Evolutionary conservation across 192 early-diverging fungal genomes (phyloP).

Genomic region (Coemansia biformis): DNA sequence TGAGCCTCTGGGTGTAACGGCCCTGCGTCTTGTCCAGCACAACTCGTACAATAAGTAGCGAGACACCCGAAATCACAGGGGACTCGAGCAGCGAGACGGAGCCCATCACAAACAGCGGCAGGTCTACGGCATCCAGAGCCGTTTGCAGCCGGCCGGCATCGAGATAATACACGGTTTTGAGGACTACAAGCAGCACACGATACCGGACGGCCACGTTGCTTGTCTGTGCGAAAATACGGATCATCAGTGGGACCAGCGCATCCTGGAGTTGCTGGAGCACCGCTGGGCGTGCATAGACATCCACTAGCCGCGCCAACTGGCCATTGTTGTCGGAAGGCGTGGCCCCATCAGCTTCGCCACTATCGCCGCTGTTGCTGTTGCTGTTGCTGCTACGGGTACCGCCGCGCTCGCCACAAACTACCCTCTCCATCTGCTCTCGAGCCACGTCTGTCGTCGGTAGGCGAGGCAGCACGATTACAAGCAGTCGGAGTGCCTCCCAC

Average conservation of each 20-base stretch:
- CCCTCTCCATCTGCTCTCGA: neutral
- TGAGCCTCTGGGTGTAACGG: conserved; percentile 55
- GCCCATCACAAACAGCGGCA: conserved; percentile 18
- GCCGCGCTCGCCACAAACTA: neutral
- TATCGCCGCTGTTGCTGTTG: neutral
- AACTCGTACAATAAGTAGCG: conserved; percentile 51
- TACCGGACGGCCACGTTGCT: conserved; percentile 63
- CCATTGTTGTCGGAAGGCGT: neutral
- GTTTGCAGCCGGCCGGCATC: conserved; percentile 41
- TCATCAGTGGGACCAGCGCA: conserved; percentile 61
- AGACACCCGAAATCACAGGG: conserved; percentile 16
- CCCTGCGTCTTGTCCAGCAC: conserved; percentile 61
- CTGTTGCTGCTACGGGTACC: too few relatives aligned
- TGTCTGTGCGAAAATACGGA: conserved; percentile 66
- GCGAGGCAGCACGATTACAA: conserved; percentile 17
- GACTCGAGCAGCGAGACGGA: conserved; percentile 14
- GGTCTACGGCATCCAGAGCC: conserved; percentile 40
- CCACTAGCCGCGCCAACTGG: conserved; percentile 2
- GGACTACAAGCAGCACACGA: conserved; percentile 56
- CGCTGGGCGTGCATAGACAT: conserved; percentile 4
- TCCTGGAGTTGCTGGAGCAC: conserved; percentile 23
- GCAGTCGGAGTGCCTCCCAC: conserved; percentile 28
- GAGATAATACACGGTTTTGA: conserved; percentile 53
- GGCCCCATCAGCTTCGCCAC: too few relatives aligned
- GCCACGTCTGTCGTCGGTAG: conserved; percentile 9